Evolutionary conservation across 2,329 filamentous ascomycete species (phyloP).

Genomic region (Macrophomina pseudophaseolina): DNA sequence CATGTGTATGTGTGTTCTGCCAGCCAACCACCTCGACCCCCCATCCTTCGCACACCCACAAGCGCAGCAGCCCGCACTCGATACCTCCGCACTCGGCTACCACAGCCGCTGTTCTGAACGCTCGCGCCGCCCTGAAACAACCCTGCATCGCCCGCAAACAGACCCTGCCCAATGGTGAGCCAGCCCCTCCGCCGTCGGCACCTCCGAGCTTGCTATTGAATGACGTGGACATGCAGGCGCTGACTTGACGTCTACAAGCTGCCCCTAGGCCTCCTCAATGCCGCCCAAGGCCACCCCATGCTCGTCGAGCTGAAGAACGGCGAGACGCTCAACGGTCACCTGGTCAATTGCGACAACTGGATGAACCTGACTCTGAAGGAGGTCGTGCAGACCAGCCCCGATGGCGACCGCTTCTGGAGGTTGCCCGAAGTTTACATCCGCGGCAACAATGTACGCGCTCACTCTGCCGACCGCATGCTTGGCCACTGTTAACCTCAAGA

Average conservation of each 20-base stretch:
- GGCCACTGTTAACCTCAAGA: constrained; percentile 26
- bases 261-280: constrained; percentile 81
- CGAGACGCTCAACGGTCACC: constrained; percentile 94
- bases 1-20: neutral
- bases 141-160: neutral
- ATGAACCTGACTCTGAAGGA: constrained; percentile 99
- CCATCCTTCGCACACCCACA: neutral
- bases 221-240: constrained; percentile 32
- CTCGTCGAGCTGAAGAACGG: constrained; percentile 97
- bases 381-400: constrained; percentile 93
- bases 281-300: constrained; percentile 97
- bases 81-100: neutral
- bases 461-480: neutral
- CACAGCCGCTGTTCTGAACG: constrained; percentile 1
- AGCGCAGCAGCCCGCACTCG: neutral
- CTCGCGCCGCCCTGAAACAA: neutral
- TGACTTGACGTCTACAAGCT: constrained; percentile 52
- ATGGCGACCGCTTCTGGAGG: constrained; percentile 91
- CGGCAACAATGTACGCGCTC: constrained; percentile 83
- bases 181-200: constrained; percentile 11
- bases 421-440: constrained; percentile 95
- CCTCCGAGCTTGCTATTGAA: constrained; percentile 23
- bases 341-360: constrained; percentile 98
- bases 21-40: neutral
- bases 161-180: constrained; percentile 24